Conservation (phyloP, 139 green algal species). For the Tetradesmus obliquus region DNA sequence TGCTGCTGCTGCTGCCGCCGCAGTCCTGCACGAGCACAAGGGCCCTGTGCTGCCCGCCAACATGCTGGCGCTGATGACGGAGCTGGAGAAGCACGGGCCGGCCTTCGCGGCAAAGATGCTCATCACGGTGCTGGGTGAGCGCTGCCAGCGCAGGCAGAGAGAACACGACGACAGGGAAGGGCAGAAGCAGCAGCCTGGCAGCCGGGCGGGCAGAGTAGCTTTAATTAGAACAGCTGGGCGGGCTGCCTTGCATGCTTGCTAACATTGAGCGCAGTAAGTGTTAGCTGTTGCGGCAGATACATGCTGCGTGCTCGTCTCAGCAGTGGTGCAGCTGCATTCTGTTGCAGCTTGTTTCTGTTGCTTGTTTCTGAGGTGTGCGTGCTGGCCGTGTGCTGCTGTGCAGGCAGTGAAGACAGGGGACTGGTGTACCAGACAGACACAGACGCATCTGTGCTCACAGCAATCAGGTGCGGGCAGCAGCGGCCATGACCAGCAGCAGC, state of each 20-base stretch:
- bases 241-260: background rate
- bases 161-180: background rate
- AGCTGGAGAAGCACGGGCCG: constrained; percentile 75
- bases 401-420: constrained; percentile 74
- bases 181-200: background rate
- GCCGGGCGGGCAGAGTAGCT: background rate
- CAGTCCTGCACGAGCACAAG: constrained; percentile 62
- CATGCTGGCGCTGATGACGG: constrained; percentile 85
- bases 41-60: constrained; percentile 59
- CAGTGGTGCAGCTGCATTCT: too few relatives aligned
- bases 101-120: constrained; percentile 70
- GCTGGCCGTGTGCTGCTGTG: background rate
- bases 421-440: constrained; percentile 75
- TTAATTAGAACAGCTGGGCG: background rate
- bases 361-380: too few relatives aligned
- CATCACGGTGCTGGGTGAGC: constrained; percentile 68
- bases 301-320: too few relatives aligned
- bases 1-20: background rate
- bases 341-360: too few relatives aligned
- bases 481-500: background rate
- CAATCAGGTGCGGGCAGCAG: constrained; percentile 57
- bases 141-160: background rate
- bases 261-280: too few relatives aligned
- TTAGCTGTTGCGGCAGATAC: too few relatives aligned
- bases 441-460: constrained; percentile 58